Evolutionary conservation across 768 basidiomycete genomes (phyloP).

Genomic region (Serpula lacrymans): DNA sequence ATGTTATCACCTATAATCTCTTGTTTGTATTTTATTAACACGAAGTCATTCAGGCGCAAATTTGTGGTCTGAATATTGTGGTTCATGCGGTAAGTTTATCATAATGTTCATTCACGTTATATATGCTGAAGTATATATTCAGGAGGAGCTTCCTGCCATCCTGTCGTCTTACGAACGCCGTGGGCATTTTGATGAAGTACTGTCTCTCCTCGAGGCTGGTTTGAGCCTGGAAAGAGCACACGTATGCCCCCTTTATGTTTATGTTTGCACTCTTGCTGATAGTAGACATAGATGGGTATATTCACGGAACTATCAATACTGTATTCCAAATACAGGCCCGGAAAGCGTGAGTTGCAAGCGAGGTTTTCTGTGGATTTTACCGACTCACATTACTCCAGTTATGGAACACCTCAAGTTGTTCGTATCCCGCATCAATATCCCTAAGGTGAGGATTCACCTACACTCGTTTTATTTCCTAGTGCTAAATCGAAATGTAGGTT

Average conservation of each 20-base stretch:
- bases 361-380: no score
- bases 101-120: slow-evolving; percentile 6
- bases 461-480: neutral
- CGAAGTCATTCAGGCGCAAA: slow-evolving; percentile 69
- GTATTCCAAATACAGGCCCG: slow-evolving; percentile 93
- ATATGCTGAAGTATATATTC: slow-evolving; percentile 9
- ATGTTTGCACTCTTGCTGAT: slow-evolving; percentile 10
- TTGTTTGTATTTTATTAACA: slow-evolving; percentile 6
- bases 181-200: slow-evolving; percentile 93
- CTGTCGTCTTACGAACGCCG: slow-evolving; percentile 84
- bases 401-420: slow-evolving; percentile 99
- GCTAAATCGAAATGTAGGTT: slow-evolving; percentile 43
- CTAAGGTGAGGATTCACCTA: slow-evolving; percentile 56
- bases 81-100: slow-evolving; percentile 66
- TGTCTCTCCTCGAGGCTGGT: slow-evolving; percentile 89
- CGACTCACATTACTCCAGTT: slow-evolving; percentile 46
- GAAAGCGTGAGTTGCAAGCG: slow-evolving; percentile 64
- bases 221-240: slow-evolving; percentile 96
- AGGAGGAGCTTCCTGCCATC: slow-evolving; percentile 76
- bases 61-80: slow-evolving; percentile 96
- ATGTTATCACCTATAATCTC: slow-evolving; percentile 14
- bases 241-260: slow-evolving; percentile 34
- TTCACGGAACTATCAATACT: slow-evolving; percentile 93
- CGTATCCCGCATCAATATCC: slow-evolving; percentile 95
- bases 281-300: slow-evolving; percentile 74